phyloP scores from a whole-genome alignment of 2,329 filamentous ascomycete species.

The Aspergillus costaricaensis region DNA sequence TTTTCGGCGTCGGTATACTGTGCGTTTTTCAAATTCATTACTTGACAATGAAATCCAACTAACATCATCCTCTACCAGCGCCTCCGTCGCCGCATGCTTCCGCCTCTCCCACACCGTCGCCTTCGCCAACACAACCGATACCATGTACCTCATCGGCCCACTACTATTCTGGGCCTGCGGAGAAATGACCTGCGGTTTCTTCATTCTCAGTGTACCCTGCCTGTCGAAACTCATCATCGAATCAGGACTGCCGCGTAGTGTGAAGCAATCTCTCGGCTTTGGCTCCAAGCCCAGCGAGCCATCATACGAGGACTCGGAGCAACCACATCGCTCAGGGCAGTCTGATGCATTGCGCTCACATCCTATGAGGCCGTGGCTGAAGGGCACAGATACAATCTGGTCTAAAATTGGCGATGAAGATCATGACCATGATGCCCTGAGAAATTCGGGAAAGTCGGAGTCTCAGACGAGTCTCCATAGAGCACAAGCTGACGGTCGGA shows the following conservation, averaged over 20 bases:
- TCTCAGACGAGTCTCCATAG: background rate
- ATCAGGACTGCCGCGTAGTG: constrained; percentile 9
- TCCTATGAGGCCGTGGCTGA: background rate
- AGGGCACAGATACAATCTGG: background rate
- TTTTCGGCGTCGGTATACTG: constrained; percentile 39
- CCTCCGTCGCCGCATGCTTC: constrained; percentile 45
- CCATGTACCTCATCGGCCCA: constrained; percentile 42
- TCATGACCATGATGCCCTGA: background rate
- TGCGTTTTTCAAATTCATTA: constrained; percentile 20
- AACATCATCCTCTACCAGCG: constrained; percentile 28
- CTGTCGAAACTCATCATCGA: constrained; percentile 42
- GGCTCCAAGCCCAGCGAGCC: background rate
- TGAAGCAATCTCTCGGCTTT: background rate
- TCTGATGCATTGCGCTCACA: background rate
- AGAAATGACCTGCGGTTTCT: constrained; percentile 51
- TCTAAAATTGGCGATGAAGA: background rate
- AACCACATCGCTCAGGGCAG: background rate
- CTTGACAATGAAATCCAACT: background rate
- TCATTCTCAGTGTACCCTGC: constrained; percentile 45
- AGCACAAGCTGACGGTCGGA: background rate
- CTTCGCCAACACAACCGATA: constrained; percentile 17
- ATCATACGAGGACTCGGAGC: background rate
- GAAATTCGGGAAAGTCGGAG: background rate
- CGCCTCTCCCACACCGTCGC: constrained; percentile 32
- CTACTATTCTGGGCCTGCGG: constrained; percentile 49